Evolutionary conservation across 345 rosid genomes (phyloP).

Genomic region (Citrus medica): DNA sequence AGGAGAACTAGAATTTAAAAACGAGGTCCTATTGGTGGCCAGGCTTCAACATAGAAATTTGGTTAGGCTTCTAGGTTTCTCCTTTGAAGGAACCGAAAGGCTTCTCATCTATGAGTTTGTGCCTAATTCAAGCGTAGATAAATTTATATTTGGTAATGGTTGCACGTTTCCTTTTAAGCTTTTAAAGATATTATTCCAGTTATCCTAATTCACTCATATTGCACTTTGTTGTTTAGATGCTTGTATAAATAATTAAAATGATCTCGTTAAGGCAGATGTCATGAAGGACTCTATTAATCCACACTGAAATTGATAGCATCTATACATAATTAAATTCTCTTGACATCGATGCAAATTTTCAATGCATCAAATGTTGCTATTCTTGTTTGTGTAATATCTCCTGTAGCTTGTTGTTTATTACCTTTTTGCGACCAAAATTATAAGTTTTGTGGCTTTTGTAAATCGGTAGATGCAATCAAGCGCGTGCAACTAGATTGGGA

Average conservation of each 20-base stretch:
- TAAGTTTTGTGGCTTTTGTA: not conserved
- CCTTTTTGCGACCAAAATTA: not conserved
- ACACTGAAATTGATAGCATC: no score
- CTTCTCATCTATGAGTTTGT: conserved; percentile 44
- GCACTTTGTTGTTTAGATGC: no score
- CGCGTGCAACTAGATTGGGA: not conserved
- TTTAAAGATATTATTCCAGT: not conserved
- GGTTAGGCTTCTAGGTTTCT: conserved; percentile 1
- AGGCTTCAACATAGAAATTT: conserved; percentile 53
- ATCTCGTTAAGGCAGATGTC: no score
- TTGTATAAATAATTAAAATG: no score
- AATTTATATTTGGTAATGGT: conserved; percentile 23
- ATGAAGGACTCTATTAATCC: no score
- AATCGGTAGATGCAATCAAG: not conserved
- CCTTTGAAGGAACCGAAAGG: conserved; percentile 33
- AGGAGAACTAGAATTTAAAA: conserved; percentile 46
- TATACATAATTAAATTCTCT: no score
- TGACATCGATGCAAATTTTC: no score
- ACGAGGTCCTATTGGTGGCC: conserved; percentile 41
- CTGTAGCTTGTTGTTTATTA: no score
- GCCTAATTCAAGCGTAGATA: conserved; percentile 41
- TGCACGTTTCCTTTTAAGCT: not conserved
- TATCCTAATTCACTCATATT: not conserved
- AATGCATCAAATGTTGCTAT: no score
- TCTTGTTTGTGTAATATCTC: no score